Evolutionary conservation across 1,139 yeast species (phyloP), one percentile per base, ranked within the genome.

Genomic region (Meyerozyma sp.): DNA sequence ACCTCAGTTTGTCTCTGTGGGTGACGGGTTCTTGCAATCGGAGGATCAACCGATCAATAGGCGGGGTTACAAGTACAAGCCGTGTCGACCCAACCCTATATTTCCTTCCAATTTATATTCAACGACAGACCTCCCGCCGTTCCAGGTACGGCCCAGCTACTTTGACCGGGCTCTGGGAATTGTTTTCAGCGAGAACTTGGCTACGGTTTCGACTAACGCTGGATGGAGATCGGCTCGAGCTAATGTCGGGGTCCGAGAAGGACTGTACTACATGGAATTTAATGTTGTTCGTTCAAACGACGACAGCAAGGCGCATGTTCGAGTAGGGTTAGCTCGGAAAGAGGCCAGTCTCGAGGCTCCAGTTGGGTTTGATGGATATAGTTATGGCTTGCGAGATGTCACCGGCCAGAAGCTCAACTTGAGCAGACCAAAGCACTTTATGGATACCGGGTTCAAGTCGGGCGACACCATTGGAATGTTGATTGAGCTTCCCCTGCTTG

Each of bases 341-440:
- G 98, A 93, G 57, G 95, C 96, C 1, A 79, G 90, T 43, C 65
- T 91, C 41, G 97, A 93, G 52, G 96, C 96, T 0, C 98, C 99
- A 0, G 93, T 91, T 8, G 99, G 99, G 4, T 88, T 80, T 57
- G 98, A 93, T 62, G 94, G 91, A 0, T 93, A 90, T 63, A 93
- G 97, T 0, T 93, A 94, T 61, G 97, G 96, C 1, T 58, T 93
- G 9, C 70, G 98, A 47, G 98, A 91, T 62, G 75, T 77, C 30
- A 74, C 75, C n/a, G 95, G 98, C 1, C 86, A 87, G 49, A 79
- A 78, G 35, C 74, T 93, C 39, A 95, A 93, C 48, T 62, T 85
- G 38, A 82, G 93, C 49, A 71, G 94, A 41, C 89, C 91, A 0
- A 63, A 66, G 39, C 71, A 70, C 20, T 77, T 79, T 53, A 69